Base-by-base conservation (phyloP, 2,329 filamentous ascomycete genomes). In the Acrodontium crateriforme region DNA sequence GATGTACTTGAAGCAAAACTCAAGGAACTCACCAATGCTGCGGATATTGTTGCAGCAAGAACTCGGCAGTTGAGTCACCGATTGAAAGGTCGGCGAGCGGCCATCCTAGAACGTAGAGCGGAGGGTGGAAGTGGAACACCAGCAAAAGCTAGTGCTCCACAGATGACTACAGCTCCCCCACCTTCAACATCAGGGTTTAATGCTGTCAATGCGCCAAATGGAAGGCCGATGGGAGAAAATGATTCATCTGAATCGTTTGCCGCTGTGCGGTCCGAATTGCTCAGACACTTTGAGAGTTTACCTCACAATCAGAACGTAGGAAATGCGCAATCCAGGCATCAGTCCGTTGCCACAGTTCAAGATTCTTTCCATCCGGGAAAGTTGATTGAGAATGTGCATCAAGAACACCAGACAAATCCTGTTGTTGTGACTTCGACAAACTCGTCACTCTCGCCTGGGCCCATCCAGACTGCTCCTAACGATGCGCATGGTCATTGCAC, bases 1-100 rank as follows among this genome's bases (percentile, higher is more conserved):
- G 81, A 89, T 43, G 85, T 91, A 27, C 55, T 92, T 16, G 81
- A 92, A 53, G 73, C 76, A 51, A 78, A 82, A 36, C 60, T 91
- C 18, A 71, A 73, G 19, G 68, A 78, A 39, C 69, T 92, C 23
- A 83, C 80, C 41, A 81, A 82, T 47, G 73, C 76, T 46, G 82
- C 83, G 3, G 83, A 91, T 47, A 39, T 55, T 65, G 74, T 78
- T 9, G 74, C 75, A 37, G 74, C 72, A 25, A 64, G 74, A 39
- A 75, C 82, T 9, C 69, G 81, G 20, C 79, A 87, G 50, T 67
- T 92, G 11, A 85, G 84, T 41, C 83, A 89, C 46, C 71, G 78
- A 23, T 59, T 92, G 27, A 80, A 78, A 47, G 76, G 76, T 26
- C 73, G 80, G 27, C 75, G 74, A 44, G 71, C 70, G 29, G 78